A percentile compares a stretch with the other conserved stretches of the same genome.
Conservation (phyloP, 768 basidiomycete species). For the Gyrodon lividus region DNA sequence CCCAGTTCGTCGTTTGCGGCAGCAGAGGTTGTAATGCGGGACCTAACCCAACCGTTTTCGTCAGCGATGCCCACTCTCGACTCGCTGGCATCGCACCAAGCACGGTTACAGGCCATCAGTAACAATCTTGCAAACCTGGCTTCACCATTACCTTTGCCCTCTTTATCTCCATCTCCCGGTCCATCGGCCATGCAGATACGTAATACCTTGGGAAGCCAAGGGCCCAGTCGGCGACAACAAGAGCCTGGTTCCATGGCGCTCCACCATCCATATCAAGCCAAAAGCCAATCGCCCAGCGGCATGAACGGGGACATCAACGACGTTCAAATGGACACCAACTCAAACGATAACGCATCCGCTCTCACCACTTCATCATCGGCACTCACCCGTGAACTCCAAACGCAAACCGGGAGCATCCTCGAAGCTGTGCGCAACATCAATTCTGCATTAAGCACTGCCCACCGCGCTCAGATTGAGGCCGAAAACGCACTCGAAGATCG, state of each 20-base stretch:
- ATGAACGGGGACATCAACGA: background rate
- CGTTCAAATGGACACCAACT: background rate
- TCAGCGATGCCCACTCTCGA: background rate
- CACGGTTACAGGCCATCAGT: constrained; percentile 15
- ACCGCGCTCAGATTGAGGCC: constrained; percentile 14
- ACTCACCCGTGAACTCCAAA: constrained; percentile 12
- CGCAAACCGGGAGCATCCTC: constrained; percentile 6
- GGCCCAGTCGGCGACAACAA: background rate
- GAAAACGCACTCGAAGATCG: constrained; percentile 20
- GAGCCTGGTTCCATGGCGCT: background rate
- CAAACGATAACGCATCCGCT: background rate
- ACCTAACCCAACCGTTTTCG: background rate
- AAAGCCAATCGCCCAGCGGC: background rate
- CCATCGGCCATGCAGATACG: background rate
- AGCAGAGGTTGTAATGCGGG: background rate
- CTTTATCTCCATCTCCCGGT: constrained; percentile 12
- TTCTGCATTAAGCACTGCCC: constrained; percentile 4
- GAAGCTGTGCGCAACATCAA: constrained; percentile 15
- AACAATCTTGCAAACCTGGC: constrained; percentile 11
- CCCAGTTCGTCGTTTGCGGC: background rate
- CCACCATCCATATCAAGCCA: constrained; percentile 9
- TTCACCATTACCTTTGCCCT: background rate
- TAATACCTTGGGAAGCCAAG: background rate
- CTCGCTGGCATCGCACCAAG: constrained; percentile 9
- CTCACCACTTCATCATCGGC: background rate